Evolutionary conservation across 2,329 filamentous ascomycete species (phyloP).

Genomic region (Coniochaeta sp.): DNA sequence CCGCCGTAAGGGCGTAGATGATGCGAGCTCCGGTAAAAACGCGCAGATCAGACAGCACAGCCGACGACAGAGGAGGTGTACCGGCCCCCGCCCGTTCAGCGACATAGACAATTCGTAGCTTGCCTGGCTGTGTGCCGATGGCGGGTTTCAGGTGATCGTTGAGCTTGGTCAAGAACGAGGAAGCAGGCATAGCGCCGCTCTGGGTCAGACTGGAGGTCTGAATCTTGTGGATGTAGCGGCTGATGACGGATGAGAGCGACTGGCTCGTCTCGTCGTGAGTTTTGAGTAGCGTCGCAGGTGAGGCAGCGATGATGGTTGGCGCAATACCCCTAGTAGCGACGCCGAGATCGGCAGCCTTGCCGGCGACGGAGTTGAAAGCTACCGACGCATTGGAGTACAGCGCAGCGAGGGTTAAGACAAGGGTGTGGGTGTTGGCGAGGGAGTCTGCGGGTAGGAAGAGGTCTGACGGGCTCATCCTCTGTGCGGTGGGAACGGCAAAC

Average conservation of each 20-base stretch:
- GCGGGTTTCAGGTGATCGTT: slow-evolving; percentile 52
- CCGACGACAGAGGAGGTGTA: slow-evolving; percentile 57
- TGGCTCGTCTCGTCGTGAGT: slow-evolving; percentile 56
- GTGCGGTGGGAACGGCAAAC: slow-evolving; percentile 64
- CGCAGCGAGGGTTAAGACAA: slow-evolving; percentile 73
- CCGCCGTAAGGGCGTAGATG: slow-evolving; percentile 75
- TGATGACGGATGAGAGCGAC: slow-evolving; percentile 48
- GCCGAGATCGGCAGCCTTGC: slow-evolving; percentile 61
- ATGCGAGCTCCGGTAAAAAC: slow-evolving; percentile 74
- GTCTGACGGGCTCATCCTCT: slow-evolving; percentile 68
- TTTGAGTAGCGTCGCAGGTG: slow-evolving; percentile 63
- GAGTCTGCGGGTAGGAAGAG: slow-evolving; percentile 80
- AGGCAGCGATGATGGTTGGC: slow-evolving; percentile 76
- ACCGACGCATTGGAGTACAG: slow-evolving; percentile 80
- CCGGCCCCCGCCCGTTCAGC: slow-evolving; percentile 63
- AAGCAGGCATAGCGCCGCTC: slow-evolving; percentile 65
- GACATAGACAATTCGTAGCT: slow-evolving; percentile 73
- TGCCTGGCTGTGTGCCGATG: slow-evolving; percentile 57
- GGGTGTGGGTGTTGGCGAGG: slow-evolving; percentile 70
- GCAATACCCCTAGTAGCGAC: slow-evolving; percentile 67
- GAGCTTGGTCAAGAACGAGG: slow-evolving; percentile 54
- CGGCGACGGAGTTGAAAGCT: slow-evolving; percentile 82
- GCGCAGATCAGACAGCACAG: slow-evolving; percentile 71
- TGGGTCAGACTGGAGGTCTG: slow-evolving; percentile 63
- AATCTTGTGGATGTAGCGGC: slow-evolving; percentile 62